Percentiles rank a stretch among this genome's conserved stretches.
phyloP scores from a whole-genome alignment of 1,139 yeast species.

The Geotrichum carabidarum region DNA sequence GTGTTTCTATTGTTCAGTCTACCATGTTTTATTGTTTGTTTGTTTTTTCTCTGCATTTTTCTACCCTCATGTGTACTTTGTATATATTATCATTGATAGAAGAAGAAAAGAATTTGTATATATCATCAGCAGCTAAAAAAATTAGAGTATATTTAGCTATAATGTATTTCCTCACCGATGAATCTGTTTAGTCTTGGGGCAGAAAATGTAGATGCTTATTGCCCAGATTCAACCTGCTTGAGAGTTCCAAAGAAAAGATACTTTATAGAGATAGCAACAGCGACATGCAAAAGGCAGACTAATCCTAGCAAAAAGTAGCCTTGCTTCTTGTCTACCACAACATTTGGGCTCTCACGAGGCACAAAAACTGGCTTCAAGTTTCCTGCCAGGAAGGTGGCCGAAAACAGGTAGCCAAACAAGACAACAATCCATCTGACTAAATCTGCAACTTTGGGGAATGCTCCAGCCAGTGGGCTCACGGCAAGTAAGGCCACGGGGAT shows the following conservation, averaged over 20 bases:
- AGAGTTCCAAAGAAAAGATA: slow-evolving; percentile 33
- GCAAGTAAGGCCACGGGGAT: slow-evolving; percentile 64
- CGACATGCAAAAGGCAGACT: slow-evolving; percentile 37
- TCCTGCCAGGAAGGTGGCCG: slow-evolving; percentile 38
- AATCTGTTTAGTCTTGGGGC: no score
- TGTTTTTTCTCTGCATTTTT: not conserved
- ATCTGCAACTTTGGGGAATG: slow-evolving; percentile 33
- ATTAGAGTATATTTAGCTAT: no score
- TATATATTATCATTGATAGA: not conserved
- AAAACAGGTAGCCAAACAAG: slow-evolving; percentile 37
- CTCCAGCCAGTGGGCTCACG: slow-evolving; percentile 40
- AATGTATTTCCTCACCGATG: not conserved
- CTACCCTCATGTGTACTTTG: not conserved
- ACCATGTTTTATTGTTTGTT: not conserved
- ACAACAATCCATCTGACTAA: slow-evolving; percentile 39
- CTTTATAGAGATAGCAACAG: slow-evolving; percentile 39
- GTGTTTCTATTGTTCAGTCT: not conserved
- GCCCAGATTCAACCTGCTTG: slow-evolving; percentile 5
- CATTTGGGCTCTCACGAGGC: slow-evolving; percentile 30
- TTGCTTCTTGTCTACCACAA: slow-evolving; percentile 31
- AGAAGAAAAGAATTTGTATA: not conserved
- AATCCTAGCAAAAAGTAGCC: slow-evolving; percentile 34
- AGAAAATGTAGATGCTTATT: not conserved
- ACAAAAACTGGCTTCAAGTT: slow-evolving; percentile 36
- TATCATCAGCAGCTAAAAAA: not conserved